Conservation (phyloP, 371 early-diverging fungal species). For the Mucor plumbeus region DNA sequence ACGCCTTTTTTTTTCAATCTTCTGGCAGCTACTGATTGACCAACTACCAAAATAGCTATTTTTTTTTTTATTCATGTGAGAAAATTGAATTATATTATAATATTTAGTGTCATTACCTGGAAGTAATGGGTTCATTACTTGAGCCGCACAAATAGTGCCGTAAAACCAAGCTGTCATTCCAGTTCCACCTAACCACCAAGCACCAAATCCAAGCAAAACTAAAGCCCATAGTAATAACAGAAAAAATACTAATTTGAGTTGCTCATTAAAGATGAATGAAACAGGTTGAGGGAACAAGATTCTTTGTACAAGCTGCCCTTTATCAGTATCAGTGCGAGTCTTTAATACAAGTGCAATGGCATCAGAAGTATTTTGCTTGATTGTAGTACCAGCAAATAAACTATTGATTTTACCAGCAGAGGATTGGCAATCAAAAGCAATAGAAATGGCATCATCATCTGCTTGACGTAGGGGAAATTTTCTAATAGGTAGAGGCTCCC, state of each 20-base stretch:
- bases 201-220: constrained; percentile 56
- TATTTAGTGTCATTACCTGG: constrained; percentile 29
- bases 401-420: constrained; percentile 37
- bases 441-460: background rate
- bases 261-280: constrained; percentile 76
- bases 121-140: constrained; percentile 69
- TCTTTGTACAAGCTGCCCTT: constrained; percentile 80
- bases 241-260: constrained; percentile 70
- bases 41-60: constrained; percentile 81
- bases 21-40: constrained; percentile 78
- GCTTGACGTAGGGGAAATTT: constrained; percentile 46
- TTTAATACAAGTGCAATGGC: constrained; percentile 61
- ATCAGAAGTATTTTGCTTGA: constrained; percentile 28
- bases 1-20: constrained; percentile 65
- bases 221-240: constrained; percentile 67
- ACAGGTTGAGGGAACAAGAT: constrained; percentile 77
- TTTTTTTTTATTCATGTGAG: background rate
- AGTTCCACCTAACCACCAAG: constrained; percentile 60
- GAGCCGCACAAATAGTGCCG: constrained; percentile 69
- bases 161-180: constrained; percentile 66
- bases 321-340: constrained; percentile 81
- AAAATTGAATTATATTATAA: background rate
- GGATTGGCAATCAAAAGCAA: constrained; percentile 17
- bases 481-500: constrained; percentile 59
- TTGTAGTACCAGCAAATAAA: constrained; percentile 49